phyloP scores from a whole-genome alignment of 805 yeast species.

The Saturnispora gosingensis region DNA sequence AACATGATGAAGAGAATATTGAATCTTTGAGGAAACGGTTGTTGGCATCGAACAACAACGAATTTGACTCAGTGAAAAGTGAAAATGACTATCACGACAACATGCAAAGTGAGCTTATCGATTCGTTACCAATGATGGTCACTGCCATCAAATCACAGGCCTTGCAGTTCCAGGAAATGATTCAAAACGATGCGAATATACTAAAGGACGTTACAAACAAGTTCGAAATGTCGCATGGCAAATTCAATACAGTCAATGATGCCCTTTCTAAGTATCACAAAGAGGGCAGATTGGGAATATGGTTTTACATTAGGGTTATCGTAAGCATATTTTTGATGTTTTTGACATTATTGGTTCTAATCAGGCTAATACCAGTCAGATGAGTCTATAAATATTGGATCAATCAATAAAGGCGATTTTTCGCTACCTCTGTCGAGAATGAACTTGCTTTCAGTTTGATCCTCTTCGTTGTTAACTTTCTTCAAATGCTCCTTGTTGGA shows the following conservation, averaged over 20 bases:
- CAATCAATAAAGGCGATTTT: slow-evolving; percentile 1
- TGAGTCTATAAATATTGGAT: slow-evolving; percentile 9
- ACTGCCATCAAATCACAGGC: slow-evolving; percentile 25
- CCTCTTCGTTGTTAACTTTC: slow-evolving; percentile 17
- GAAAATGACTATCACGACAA: slow-evolving; percentile 26
- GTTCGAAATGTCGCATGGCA: slow-evolving; percentile 25
- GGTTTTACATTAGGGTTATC: slow-evolving; percentile 26
- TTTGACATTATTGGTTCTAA: slow-evolving; percentile 20
- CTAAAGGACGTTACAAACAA: slow-evolving; percentile 27
- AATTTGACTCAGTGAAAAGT: slow-evolving; percentile 21
- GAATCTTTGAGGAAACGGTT: slow-evolving; percentile 23
- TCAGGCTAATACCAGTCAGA: slow-evolving; percentile 28
- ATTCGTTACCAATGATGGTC: slow-evolving; percentile 26
- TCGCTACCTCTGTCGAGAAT: neutral
- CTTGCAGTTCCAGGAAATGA: slow-evolving; percentile 24
- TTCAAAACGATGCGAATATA: slow-evolving; percentile 26
- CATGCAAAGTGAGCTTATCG: slow-evolving; percentile 26
- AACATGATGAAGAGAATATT: slow-evolving; percentile 16
- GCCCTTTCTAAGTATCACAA: slow-evolving; percentile 24
- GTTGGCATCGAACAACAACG: slow-evolving; percentile 18
- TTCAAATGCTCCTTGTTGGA: slow-evolving; percentile 20
- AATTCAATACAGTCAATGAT: slow-evolving; percentile 21
- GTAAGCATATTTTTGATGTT: slow-evolving; percentile 19
- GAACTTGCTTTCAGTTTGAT: neutral
- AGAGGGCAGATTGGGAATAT: slow-evolving; percentile 25